Evolutionary conservation across 1,284 basidiomycete genomes (phyloP).

Genomic region (Neotropicomus parvogracilis): DNA sequence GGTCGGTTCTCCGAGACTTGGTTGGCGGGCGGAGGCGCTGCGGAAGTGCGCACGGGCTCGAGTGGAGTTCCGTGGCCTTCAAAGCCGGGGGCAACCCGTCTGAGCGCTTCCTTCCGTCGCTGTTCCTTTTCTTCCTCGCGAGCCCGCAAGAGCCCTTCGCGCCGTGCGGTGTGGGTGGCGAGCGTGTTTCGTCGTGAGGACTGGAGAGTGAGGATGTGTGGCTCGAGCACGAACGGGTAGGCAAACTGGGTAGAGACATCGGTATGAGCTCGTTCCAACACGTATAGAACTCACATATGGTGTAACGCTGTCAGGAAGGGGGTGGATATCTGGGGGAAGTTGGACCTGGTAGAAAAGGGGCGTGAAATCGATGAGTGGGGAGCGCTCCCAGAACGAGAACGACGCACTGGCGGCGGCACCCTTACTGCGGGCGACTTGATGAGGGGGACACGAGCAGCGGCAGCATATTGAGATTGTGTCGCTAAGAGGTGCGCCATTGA

Average conservation of each 20-base stretch:
- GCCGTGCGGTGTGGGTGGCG: constrained; percentile 58
- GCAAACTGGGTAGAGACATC: constrained; percentile 62
- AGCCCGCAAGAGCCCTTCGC: constrained; percentile 65
- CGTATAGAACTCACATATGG: constrained; percentile 64
- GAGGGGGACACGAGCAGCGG: constrained; percentile 71
- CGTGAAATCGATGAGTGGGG: neutral
- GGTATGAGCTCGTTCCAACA: neutral
- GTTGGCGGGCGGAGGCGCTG: neutral
- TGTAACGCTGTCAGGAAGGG: constrained; percentile 82
- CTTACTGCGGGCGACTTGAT: constrained; percentile 91
- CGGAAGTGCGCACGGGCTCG: constrained; percentile 45
- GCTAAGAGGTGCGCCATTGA: constrained; percentile 5
- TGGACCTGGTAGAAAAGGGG: constrained; percentile 53
- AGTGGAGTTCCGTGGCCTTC: constrained; percentile 56
- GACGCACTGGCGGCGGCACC: constrained; percentile 70
- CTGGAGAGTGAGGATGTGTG: constrained; percentile 73
- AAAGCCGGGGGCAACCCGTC: constrained; percentile 72
- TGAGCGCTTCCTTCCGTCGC: constrained; percentile 70
- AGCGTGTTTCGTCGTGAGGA: constrained; percentile 65
- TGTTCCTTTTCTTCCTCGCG: constrained; percentile 77
- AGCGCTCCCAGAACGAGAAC: neutral
- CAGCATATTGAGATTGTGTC: constrained; percentile 60
- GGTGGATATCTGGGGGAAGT: constrained; percentile 86
- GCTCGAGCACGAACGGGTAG: constrained; percentile 89
- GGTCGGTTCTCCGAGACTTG: too few species aligned